Evolutionary conservation across 441 rosid species (phyloP).

Genomic region (Pelargonium myrrhifolium): DNA sequence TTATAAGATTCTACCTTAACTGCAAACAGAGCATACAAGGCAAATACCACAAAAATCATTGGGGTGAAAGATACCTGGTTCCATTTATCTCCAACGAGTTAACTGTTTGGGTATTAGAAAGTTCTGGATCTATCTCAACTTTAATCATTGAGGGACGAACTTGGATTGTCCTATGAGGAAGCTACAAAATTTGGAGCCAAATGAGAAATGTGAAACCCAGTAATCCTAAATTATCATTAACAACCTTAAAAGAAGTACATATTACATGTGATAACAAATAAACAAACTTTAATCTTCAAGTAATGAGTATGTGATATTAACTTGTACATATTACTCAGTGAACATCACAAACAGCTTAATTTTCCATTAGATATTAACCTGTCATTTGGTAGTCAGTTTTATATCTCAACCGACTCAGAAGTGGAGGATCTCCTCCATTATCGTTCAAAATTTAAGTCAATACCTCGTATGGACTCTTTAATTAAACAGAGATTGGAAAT

Average conservation of each 20-base stretch:
- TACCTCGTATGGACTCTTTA: neutral
- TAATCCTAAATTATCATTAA: neutral
- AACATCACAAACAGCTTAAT: neutral
- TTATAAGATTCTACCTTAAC: too few species aligned
- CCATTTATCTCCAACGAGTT: conserved; percentile 57
- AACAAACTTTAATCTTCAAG: neutral
- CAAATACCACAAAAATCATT: neutral
- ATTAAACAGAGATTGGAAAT: too few species aligned
- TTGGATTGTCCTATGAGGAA: conserved; percentile 42
- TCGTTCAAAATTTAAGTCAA: too few species aligned
- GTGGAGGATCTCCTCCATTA: too few species aligned
- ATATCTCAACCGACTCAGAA: neutral
- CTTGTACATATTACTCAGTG: too few species aligned
- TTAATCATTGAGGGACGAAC: conserved; percentile 68
- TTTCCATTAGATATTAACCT: neutral
- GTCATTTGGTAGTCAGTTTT: neutral
- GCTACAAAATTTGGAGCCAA: conserved; percentile 30
- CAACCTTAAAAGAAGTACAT: neutral
- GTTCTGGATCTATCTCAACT: conserved; percentile 33
- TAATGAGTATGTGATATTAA: neutral
- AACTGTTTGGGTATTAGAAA: conserved; percentile 22
- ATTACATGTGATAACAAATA: neutral
- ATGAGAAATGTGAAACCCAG: neutral
- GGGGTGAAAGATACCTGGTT: conserved; percentile 40
- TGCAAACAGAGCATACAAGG: neutral